Conservation (phyloP, 176 grass and related monocot genomes). For the Paspalum notatum region DNA sequence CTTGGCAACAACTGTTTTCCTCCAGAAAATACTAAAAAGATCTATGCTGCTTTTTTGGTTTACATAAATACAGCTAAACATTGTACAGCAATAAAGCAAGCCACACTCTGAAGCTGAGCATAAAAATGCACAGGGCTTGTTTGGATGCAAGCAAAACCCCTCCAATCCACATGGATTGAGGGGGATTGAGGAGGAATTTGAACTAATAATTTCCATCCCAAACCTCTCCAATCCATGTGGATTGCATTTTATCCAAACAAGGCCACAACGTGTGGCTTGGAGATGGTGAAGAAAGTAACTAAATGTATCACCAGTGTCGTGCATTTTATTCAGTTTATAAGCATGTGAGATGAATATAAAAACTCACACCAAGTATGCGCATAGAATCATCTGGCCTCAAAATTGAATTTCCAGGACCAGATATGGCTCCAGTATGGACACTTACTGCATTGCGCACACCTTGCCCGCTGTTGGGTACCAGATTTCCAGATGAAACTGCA, state of each 20-base stretch:
- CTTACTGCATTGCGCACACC: constrained; percentile 51
- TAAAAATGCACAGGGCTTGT: constrained; percentile 10
- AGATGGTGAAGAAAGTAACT: constrained; percentile 17
- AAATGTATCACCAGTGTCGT: constrained; percentile 20
- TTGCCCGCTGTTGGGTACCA: constrained; percentile 57
- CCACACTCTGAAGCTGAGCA: constrained; percentile 19
- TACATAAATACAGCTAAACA: neutral
- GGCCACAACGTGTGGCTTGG: neutral
- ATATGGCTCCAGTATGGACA: constrained; percentile 53
- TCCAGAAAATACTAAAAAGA: neutral
- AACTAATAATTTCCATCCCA: too few relatives aligned
- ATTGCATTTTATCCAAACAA: too few relatives aligned
- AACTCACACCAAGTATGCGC: constrained; percentile 77
- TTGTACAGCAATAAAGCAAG: constrained; percentile 31
- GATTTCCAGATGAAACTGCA: constrained; percentile 64
- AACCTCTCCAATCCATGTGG: too few relatives aligned
- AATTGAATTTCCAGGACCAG: constrained; percentile 64
- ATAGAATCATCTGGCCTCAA: constrained; percentile 59
- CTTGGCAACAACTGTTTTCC: neutral
- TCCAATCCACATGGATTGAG: too few relatives aligned
- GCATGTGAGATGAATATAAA: constrained; percentile 28
- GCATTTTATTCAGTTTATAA: constrained; percentile 36
- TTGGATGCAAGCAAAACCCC: too few relatives aligned
- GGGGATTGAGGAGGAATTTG: too few relatives aligned
- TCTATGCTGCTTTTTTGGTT: neutral